Evolutionary conservation across 164 flowering plant species (phyloP).

Genomic region (Kingdonia uniflora): DNA sequence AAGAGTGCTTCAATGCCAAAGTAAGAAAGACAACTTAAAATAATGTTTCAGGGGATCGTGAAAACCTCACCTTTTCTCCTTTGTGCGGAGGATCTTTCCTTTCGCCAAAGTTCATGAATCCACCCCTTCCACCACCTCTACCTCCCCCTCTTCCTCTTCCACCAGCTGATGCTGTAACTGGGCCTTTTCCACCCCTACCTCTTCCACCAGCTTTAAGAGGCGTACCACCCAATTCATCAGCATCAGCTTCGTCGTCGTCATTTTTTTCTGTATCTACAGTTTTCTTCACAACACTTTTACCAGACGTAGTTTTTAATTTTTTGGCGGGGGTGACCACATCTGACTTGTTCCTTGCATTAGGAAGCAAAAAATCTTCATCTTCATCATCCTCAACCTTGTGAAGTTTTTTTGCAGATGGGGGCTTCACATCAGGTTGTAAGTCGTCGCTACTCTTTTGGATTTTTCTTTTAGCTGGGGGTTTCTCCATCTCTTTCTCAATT

Average conservation of each 20-base stretch:
- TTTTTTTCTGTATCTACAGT: conserved; percentile 29
- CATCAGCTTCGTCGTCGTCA: conserved; percentile 29
- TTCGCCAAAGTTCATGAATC: conserved; percentile 90
- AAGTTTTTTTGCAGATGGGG: conserved; percentile 41
- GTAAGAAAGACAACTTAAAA: not conserved
- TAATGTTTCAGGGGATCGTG: not conserved
- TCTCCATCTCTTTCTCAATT: conserved; percentile 40
- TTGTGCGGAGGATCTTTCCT: conserved; percentile 98
- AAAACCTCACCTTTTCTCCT: conserved; percentile 69
- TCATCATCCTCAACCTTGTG: conserved; percentile 50
- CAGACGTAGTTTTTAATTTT: conserved; percentile 54
- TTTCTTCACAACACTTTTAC: conserved; percentile 38
- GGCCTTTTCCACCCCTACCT: conserved; percentile 37
- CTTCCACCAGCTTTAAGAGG: conserved; percentile 40
- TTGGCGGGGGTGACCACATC: conserved; percentile 49
- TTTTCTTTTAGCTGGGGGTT: conserved; percentile 45
- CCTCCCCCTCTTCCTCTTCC: conserved; percentile 34
- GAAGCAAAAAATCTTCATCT: conserved; percentile 43
- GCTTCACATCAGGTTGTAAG: conserved; percentile 16
- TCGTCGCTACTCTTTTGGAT: conserved; percentile 21
- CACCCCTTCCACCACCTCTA: conserved; percentile 87
- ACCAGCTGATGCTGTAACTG: conserved; percentile 17
- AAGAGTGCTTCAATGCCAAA: conserved; percentile 7
- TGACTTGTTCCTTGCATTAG: conserved; percentile 25
- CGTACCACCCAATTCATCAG: conserved; percentile 19